Base-by-base conservation (phyloP, 2,329 filamentous ascomycete species). In the Paecilomyces formosus region DNA sequence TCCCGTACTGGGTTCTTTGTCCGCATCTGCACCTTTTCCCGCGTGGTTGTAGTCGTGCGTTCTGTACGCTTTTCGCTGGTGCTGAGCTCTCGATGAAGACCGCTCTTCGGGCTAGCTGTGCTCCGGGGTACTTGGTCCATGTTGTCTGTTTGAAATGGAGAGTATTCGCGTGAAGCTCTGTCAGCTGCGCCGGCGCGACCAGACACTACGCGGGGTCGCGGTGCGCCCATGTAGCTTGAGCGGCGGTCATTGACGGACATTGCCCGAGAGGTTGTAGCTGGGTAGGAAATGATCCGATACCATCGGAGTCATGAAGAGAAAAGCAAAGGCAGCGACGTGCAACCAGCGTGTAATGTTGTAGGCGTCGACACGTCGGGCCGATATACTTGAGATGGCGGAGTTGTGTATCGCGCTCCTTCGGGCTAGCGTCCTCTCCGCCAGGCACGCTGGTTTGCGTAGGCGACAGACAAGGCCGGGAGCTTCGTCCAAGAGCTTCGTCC, bases 1-100 rank as follows among this genome's bases (percentile, higher is more conserved):
- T 77, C 76, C 64, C 79, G 78, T 52, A 76, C 75, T 13, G 86
- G 82, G 65, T 87, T 89, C 67, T 79, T 81, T 7, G 80, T 80
- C 58, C 85, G 81, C 58, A 81, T 78, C 35, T 84, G 80, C 57
- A 86, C 70, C 57, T 84, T 85, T 67, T 91, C 88, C 58, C 83
- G 78, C 22, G 84, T 86, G 53, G 85, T 84, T 60, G 86, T 79
- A 57, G 84, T 66, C 22, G 69, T 69, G 58, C 74, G 74, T 57
- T 76, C 75, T 1, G 72, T 68, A 53, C 74, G 71, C 59, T 74
- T 73, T 58, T 79, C 77, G 33, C 66, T 69, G 31, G 66, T 68
- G 31, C 69, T 74, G 31, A 66, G 66, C 24, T 72, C 76, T 63
- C 71, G 68, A 56, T 68, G 70, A 57, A 67, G 60, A 59, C 66